These are phyloP conservation scores for Amaranthus tricolor DNA, from an alignment of 179 eudicot genomes.

Conservation along the genomic window DNA sequence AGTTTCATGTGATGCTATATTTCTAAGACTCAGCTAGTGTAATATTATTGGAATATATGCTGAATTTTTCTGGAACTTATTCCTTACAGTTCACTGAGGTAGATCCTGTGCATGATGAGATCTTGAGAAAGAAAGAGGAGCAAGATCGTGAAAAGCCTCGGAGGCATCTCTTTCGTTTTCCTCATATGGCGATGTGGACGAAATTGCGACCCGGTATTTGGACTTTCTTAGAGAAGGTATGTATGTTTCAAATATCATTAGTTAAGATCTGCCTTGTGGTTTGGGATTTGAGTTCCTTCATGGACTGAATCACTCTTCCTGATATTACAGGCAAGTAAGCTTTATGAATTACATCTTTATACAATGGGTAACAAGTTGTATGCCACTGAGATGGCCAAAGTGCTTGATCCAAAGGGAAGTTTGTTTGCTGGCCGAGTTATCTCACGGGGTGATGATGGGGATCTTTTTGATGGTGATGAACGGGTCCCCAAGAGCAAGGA, in stretches of 20 bases:
- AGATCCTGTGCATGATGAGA: constrained; percentile 82
- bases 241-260: background rate
- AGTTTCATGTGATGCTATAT: background rate
- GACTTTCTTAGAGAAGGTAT: constrained; percentile 97
- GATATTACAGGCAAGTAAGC: constrained; percentile 78
- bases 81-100: constrained; percentile 76
- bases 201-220: constrained; percentile 96
- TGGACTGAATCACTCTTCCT: constrained; percentile 10
- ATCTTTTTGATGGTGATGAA: constrained; percentile 71
- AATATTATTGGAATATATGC: background rate
- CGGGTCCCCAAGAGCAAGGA: constrained; percentile 92
- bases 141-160: constrained; percentile 84
- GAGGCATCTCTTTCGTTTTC: constrained; percentile 89
- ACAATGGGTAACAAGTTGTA: constrained; percentile 97
- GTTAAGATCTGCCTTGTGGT: background rate
- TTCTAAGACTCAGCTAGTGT: background rate
- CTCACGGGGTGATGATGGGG: constrained; percentile 94
- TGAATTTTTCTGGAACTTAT: background rate
- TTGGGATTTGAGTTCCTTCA: background rate
- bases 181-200: constrained; percentile 99
- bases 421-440: constrained; percentile 97
- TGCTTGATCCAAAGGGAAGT: constrained; percentile 94
- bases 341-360: constrained; percentile 88
- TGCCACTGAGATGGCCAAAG: constrained; percentile 99
- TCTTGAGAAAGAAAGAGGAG: constrained; percentile 93